Evolutionary conservation across 1,284 basidiomycete species (phyloP).

Genomic region (Paramarasmius palmivorus): DNA sequence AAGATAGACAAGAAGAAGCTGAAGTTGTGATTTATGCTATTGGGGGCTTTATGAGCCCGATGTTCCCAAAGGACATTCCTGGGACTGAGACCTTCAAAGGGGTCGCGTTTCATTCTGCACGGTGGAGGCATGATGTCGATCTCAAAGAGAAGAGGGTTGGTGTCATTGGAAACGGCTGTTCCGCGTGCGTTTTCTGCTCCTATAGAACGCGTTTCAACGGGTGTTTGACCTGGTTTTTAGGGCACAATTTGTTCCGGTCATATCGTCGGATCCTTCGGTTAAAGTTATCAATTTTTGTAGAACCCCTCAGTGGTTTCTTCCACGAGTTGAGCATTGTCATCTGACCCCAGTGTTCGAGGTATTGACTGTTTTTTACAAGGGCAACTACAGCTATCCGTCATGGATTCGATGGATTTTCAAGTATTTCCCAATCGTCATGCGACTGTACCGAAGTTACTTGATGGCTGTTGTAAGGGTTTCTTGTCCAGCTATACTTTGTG

Average conservation of each 20-base stretch:
- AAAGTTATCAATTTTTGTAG: conserved; percentile 54
- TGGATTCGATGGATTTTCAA: conserved; percentile 50
- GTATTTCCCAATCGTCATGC: conserved; percentile 46
- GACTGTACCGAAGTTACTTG: conserved; percentile 45
- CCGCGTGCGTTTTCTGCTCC: conserved; percentile 42
- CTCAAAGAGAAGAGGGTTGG: conserved; percentile 55
- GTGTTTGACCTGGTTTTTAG: conserved; percentile 27
- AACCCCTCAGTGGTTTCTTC: conserved; percentile 50
- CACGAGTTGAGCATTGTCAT: conserved; percentile 36
- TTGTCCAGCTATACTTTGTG: background rate
- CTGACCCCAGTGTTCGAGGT: background rate
- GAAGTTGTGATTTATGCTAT: conserved; percentile 44
- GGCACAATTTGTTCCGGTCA: conserved; percentile 54
- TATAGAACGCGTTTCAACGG: conserved; percentile 5
- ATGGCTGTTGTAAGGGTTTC: conserved; percentile 39
- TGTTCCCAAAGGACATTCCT: conserved; percentile 43
- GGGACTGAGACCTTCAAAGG: conserved; percentile 53
- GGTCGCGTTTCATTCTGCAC: conserved; percentile 52
- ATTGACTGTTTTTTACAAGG: conserved; percentile 23
- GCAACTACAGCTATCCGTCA: conserved; percentile 40
- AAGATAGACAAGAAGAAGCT: conserved; percentile 32
- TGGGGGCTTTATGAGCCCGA: conserved; percentile 45
- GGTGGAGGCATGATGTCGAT: conserved; percentile 57
- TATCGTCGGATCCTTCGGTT: conserved; percentile 48
- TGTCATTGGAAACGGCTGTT: conserved; percentile 67